Conservation (phyloP, 2,329 filamentous ascomycete species). For the Orbilia quercus region DNA sequence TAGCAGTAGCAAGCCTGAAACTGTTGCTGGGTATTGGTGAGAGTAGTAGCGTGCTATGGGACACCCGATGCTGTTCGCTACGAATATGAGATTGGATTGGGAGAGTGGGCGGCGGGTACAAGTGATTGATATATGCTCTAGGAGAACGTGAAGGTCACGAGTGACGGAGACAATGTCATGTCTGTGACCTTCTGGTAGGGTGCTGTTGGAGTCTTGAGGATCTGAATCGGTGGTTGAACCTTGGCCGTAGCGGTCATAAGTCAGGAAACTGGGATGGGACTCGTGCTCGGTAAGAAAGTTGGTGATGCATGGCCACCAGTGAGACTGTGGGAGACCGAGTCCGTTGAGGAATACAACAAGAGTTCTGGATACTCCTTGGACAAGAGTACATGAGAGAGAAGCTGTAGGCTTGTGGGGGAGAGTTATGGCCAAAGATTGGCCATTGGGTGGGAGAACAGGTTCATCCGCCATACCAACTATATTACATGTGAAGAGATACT, state of each 20-base stretch:
- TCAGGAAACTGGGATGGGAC: conserved; percentile 62
- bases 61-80: conserved; percentile 69
- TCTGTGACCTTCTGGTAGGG: conserved; percentile 63
- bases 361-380: conserved; percentile 10
- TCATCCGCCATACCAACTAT: conserved; percentile 26
- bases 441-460: conserved; percentile 25
- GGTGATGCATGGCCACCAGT: conserved; percentile 44
- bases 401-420: conserved; percentile 51
- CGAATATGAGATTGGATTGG: conserved; percentile 63
- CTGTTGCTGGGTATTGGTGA: conserved; percentile 65
- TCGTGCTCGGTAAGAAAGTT: neutral
- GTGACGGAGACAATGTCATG: conserved; percentile 66
- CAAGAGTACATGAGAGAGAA: conserved; percentile 36
- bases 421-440: conserved; percentile 9
- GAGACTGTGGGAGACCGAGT: conserved; percentile 49
- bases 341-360: conserved; percentile 49
- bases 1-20: conserved; percentile 67
- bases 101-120: neutral
- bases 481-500: neutral
- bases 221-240: conserved; percentile 67
- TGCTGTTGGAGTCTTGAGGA: conserved; percentile 60
- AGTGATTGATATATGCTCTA: conserved; percentile 62
- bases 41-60: conserved; percentile 68
- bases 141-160: conserved; percentile 65
- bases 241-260: conserved; percentile 72